phyloP scores from a whole-genome alignment of 345 rosid genomes.

The Salix purpurea region DNA sequence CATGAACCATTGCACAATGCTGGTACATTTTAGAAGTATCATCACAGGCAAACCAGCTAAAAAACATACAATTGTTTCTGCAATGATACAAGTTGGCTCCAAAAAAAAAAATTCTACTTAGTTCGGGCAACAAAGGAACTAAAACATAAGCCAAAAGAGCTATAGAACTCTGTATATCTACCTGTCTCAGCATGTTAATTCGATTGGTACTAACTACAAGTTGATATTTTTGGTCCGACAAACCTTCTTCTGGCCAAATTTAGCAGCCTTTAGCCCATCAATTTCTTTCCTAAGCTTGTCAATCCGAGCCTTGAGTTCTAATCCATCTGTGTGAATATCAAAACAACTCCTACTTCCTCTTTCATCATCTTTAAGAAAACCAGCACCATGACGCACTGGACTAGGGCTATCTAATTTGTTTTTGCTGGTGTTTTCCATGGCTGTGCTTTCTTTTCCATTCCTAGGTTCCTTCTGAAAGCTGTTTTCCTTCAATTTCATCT shows the following conservation, averaged over 20 bases:
- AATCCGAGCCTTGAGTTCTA: slow-evolving; percentile 24
- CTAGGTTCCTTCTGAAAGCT: background rate
- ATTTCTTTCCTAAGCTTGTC: slow-evolving; percentile 21
- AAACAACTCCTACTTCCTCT: background rate
- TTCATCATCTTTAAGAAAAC: background rate
- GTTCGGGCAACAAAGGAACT: background rate
- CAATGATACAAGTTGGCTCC: background rate
- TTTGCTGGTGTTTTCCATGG: background rate
- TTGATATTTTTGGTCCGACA: background rate
- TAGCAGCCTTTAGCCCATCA: slow-evolving; percentile 17
- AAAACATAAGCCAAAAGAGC: background rate
- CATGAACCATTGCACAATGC: background rate
- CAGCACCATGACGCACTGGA: background rate
- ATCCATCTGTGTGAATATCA: background rate
- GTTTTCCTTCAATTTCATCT: slow-evolving; percentile 20
- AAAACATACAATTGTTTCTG: background rate
- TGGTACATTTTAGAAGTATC: background rate
- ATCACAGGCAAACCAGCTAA: background rate
- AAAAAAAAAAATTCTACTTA: background rate
- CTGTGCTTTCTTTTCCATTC: background rate
- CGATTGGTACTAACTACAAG: background rate
- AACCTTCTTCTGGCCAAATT: slow-evolving; percentile 4
- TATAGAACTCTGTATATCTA: background rate
- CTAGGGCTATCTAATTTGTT: background rate
- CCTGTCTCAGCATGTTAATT: background rate